phyloP scores from a whole-genome alignment of 768 basidiomycete genomes.

The Kwoniella botswanensis region DNA sequence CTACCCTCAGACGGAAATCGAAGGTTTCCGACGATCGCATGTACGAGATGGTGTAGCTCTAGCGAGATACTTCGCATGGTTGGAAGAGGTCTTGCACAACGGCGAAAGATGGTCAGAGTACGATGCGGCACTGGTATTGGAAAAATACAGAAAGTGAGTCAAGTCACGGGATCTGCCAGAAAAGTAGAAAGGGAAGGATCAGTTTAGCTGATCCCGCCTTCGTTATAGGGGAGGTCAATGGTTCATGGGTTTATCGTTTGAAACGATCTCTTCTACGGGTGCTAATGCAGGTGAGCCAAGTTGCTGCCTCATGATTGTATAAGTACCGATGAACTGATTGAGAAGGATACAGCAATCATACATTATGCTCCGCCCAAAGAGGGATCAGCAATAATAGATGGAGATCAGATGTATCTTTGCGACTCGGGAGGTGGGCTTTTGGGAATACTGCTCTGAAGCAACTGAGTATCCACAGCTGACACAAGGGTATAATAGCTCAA shows the following conservation, averaged over 20 bases:
- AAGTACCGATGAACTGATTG: neutral
- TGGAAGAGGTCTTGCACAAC: constrained; percentile 77
- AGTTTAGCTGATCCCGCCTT: neutral
- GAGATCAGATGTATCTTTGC: constrained; percentile 70
- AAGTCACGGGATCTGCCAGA: constrained; percentile 52
- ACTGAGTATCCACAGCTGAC: neutral
- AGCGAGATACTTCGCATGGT: constrained; percentile 87
- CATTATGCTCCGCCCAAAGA: constrained; percentile 83
- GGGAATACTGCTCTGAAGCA: neutral
- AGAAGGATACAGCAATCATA: constrained; percentile 72
- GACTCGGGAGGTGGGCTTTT: constrained; percentile 76
- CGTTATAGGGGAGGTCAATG: constrained; percentile 69
- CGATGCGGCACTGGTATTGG: constrained; percentile 77
- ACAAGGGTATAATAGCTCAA: constrained; percentile 64
- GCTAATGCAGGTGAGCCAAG: constrained; percentile 77
- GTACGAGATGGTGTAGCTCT: constrained; percentile 89
- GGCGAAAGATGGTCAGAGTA: constrained; percentile 74
- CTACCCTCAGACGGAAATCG: constrained; percentile 67
- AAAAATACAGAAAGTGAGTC: constrained; percentile 78
- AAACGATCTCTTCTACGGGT: constrained; percentile 89
- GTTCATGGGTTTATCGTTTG: constrained; percentile 87
- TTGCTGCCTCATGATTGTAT: neutral
- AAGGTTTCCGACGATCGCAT: constrained; percentile 86
- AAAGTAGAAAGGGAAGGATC: neutral
- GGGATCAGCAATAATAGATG: constrained; percentile 73